Base-by-base conservation (phyloP, 257 asterid genomes). In the Solanum stenotomum region DNA sequence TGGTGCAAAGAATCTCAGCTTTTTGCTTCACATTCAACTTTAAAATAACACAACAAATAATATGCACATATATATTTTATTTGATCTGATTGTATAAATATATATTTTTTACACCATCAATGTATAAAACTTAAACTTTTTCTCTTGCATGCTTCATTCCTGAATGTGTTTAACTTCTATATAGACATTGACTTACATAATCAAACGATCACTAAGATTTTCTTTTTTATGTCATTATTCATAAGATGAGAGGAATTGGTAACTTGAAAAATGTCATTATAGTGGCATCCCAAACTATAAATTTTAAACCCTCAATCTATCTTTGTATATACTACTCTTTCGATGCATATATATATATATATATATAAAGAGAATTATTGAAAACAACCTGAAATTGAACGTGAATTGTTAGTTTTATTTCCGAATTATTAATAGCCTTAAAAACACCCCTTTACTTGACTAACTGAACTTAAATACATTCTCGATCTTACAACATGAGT, bases 1-100 rank as follows among this genome's bases (percentile, higher is more conserved):
- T 85, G 38, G 75, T 89, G 79, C 89, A 91, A 91, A 88, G 91
- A 86, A 88, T 89, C 87, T 88, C 82, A 88, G 89, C 90, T 91
- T 88, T 56, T 40, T 91, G 11, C 33, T 84, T 79, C 33, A 68
- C 40, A 46, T 42, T 71, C 71, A 81, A 49, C 10, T 46, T 79
- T 46, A 15, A 27, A 40, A 27, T 5, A 79, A 79, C 38, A 35
- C 31, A 70, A 31, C 13, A 67, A 27, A 52, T 18, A 44, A 44
- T 44, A 12, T 44, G 16, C 9, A 25, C 3, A 49, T 46, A 14
- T 46, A 49, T 49, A 67, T 18, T 18, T 0, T 56, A 22, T 20
- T 14, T 35, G 1, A 35, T 35, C 3, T 74, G 29, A 74, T 5
- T 10, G 14, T 74, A 10, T 74, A 74, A 20, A 34, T 34, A 74